phyloP scores from a whole-genome alignment of 495 filamentous ascomycete genomes.

The Trichoderma reesei region DNA sequence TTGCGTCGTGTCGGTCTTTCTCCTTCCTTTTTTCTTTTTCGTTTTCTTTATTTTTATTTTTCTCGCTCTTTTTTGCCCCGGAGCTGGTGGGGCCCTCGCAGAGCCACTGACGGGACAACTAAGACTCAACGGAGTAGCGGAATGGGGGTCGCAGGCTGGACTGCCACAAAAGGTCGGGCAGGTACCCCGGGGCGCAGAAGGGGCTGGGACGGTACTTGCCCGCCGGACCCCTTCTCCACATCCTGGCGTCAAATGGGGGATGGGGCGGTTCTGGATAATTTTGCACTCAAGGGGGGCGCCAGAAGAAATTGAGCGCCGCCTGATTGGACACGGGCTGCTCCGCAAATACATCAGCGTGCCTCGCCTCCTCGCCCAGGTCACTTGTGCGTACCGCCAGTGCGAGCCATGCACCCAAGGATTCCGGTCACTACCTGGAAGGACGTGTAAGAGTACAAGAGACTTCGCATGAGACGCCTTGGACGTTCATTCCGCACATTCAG shows the following conservation, averaged over 20 bases:
- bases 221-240: neutral
- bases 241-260: neutral
- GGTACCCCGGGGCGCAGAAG: neutral
- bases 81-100: neutral
- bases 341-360: conserved; percentile 3
- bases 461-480: too few species aligned
- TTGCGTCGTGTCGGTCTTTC: neutral
- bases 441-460: neutral
- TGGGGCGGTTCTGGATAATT: neutral
- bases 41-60: neutral
- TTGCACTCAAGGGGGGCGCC: neutral
- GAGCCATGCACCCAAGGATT: neutral
- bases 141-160: conserved; percentile 1
- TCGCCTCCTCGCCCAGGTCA: neutral
- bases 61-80: neutral
- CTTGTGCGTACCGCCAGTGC: too few species aligned
- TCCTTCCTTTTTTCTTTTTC: neutral
- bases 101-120: conserved; percentile 6
- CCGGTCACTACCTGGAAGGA: too few species aligned
- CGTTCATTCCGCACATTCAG: too few species aligned
- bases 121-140: neutral
- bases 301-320: neutral
- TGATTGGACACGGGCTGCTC: neutral
- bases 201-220: neutral
- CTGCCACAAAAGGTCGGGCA: too few species aligned